phyloP scores from a whole-genome alignment of 345 rosid species.

The Aethionema arabicum region DNA sequence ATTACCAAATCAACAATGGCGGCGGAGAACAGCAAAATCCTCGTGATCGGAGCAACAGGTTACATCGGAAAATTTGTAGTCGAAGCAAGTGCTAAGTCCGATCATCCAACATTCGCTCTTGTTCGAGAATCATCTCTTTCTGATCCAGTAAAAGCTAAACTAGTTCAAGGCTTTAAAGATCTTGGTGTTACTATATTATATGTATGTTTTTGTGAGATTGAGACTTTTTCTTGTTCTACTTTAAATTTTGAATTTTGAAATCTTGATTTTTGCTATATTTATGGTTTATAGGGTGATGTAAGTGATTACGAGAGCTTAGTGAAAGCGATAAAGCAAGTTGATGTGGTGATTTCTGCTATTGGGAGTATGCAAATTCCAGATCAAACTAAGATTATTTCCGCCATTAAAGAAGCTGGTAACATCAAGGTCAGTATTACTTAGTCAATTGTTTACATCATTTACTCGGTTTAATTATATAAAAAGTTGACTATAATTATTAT shows the following conservation, averaged over 20 bases:
- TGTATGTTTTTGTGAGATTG: slow-evolving; percentile 9
- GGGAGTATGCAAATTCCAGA: slow-evolving; percentile 15
- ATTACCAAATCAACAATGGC: slow-evolving; percentile 23
- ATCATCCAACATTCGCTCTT: slow-evolving; percentile 62
- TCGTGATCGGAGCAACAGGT: slow-evolving; percentile 75
- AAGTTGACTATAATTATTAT: no score
- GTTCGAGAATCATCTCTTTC: slow-evolving; percentile 55
- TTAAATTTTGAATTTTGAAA: no score
- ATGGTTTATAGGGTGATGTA: slow-evolving; percentile 36
- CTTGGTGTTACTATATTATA: slow-evolving; percentile 36
- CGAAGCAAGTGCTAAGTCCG: slow-evolving; percentile 56
- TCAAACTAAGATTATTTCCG: slow-evolving; percentile 41
- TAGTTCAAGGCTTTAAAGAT: slow-evolving; percentile 50
- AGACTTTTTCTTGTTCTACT: background rate
- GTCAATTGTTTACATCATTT: background rate
- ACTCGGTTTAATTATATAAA: no score
- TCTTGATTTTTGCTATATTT: no score
- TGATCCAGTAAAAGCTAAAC: slow-evolving; percentile 54
- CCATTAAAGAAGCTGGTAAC: slow-evolving; percentile 44
- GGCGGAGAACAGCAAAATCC: slow-evolving; percentile 58
- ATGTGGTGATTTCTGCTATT: slow-evolving; percentile 39
- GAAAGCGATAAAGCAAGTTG: slow-evolving; percentile 39
- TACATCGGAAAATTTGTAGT: slow-evolving; percentile 68
- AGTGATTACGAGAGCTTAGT: slow-evolving; percentile 37
- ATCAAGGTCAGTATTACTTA: slow-evolving; percentile 30